Conservation (phyloP, 768 basidiomycete species). For the Clathrus columnatus region DNA sequence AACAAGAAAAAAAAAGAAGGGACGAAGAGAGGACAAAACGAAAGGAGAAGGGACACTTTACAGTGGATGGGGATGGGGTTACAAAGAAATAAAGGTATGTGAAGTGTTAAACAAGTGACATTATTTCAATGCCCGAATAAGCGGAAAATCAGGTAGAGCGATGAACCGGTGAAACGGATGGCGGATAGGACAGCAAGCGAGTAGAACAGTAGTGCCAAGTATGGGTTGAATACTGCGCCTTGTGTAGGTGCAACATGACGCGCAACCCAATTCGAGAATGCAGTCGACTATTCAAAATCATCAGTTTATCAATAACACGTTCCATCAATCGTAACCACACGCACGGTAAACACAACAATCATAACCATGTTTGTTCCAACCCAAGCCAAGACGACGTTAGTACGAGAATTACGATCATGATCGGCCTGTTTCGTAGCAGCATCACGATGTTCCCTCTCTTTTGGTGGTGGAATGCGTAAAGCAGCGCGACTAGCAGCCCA, state of each 20-base stretch:
- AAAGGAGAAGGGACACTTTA: too few relatives aligned
- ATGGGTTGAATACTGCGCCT: constrained; percentile 74
- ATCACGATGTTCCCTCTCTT: constrained; percentile 73
- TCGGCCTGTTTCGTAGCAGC: constrained; percentile 86
- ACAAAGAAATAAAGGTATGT: too few relatives aligned
- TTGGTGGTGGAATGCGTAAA: constrained; percentile 57
- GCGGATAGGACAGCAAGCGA: constrained; percentile 68
- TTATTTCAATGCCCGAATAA: constrained; percentile 48
- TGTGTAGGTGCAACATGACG: constrained; percentile 41
- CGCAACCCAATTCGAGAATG: constrained; percentile 67
- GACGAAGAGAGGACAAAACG: too few relatives aligned
- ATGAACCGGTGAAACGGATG: constrained; percentile 71
- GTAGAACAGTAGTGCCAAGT: constrained; percentile 74
- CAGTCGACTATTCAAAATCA: constrained; percentile 66
- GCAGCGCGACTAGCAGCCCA: constrained; percentile 72
- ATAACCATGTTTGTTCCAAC: constrained; percentile 73
- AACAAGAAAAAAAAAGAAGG: too few relatives aligned
- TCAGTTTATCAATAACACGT: constrained; percentile 32
- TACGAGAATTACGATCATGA: constrained; percentile 74
- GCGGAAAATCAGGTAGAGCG: constrained; percentile 70
- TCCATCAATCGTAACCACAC: constrained; percentile 3
- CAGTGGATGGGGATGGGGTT: too few relatives aligned
- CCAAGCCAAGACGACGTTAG: constrained; percentile 79
- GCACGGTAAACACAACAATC: constrained; percentile 28
- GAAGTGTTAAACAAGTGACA: too few relatives aligned